phyloP scores from a whole-genome alignment of 2,329 filamentous ascomycete genomes.

The Epichloe sibirici region DNA sequence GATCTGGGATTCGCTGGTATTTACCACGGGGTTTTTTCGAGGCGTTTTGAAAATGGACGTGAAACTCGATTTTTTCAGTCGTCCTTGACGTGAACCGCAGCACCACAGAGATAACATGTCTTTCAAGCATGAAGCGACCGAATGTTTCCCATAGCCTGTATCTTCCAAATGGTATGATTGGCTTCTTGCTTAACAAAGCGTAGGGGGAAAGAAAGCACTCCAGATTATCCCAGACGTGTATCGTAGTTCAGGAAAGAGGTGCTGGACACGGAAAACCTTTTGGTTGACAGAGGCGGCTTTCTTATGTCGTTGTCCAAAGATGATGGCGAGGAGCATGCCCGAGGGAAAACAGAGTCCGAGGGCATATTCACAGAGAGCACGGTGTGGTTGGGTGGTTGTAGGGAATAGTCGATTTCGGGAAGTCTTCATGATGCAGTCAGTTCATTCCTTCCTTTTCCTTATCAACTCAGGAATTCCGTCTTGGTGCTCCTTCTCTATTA shows the following conservation, averaged over 20 bases:
- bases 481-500: neutral
- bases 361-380: neutral
- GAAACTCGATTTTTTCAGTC: constrained; percentile 5
- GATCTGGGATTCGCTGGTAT: constrained; percentile 1
- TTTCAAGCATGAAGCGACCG: neutral
- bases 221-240: neutral
- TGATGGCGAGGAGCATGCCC: neutral
- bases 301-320: neutral
- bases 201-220: neutral
- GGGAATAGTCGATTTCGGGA: neutral
- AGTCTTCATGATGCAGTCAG: neutral
- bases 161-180: neutral
- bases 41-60: constrained; percentile 7
- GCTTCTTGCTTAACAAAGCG: neutral
- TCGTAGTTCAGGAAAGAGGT: neutral
- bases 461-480: neutral
- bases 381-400: neutral
- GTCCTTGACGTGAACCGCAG: constrained; percentile 10
- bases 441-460: neutral
- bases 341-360: neutral
- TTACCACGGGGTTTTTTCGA: constrained; percentile 3
- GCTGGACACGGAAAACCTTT: neutral
- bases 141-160: neutral
- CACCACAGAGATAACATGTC: constrained; percentile 15
- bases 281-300: neutral